Conservation (phyloP, 768 basidiomycete genomes). For the Piloderma croceum region DNA sequence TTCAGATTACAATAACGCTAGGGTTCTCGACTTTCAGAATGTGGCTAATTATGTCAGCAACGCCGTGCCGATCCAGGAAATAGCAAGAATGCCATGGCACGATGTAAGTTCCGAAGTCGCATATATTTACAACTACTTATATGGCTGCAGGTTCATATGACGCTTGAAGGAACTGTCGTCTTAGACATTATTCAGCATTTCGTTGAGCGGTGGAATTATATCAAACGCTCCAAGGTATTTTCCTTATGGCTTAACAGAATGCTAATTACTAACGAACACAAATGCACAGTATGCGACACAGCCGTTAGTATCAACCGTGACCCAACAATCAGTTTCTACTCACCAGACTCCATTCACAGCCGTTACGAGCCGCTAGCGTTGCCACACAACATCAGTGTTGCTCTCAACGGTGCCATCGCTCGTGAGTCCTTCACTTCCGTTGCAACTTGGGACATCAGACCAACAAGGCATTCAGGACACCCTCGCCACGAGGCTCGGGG, state of each 20-base stretch:
- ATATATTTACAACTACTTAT: neutral
- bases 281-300: no score
- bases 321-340: no score
- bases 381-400: slow-evolving; percentile 59
- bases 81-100: slow-evolving; percentile 89
- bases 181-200: slow-evolving; percentile 94
- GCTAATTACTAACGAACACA: slow-evolving; percentile 34
- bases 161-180: slow-evolving; percentile 72
- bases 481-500: slow-evolving; percentile 65
- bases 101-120: slow-evolving; percentile 51
- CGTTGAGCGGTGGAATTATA: slow-evolving; percentile 85
- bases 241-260: slow-evolving; percentile 2
- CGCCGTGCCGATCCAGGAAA: slow-evolving; percentile 60
- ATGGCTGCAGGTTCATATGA: slow-evolving; percentile 67
- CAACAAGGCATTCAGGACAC: slow-evolving; percentile 36
- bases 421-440: slow-evolving; percentile 31
- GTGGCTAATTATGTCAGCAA: slow-evolving; percentile 76
- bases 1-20: slow-evolving; percentile 90
- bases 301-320: no score
- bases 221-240: slow-evolving; percentile 73
- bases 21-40: slow-evolving; percentile 77
- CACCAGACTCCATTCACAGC: no score
- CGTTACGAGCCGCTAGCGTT: slow-evolving; percentile 68
- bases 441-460: neutral
- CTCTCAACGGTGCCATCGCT: slow-evolving; percentile 63